Evolutionary conservation across 2,329 filamentous ascomycete genomes (phyloP).

Genomic region (Arthrobotrys entomopaga): DNA sequence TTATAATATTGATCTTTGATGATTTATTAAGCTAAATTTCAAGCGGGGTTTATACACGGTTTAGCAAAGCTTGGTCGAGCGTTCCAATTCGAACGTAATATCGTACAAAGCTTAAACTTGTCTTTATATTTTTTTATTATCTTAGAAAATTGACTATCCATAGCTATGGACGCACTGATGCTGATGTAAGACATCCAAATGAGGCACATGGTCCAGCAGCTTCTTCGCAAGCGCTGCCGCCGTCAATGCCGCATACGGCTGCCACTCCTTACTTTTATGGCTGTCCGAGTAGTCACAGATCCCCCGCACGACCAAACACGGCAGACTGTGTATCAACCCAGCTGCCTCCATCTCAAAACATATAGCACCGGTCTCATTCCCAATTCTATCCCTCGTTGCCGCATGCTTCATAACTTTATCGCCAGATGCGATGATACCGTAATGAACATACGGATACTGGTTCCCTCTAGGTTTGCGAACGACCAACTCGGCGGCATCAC

Average conservation of each 20-base stretch:
- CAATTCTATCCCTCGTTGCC: conserved; percentile 11
- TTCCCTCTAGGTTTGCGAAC: conserved; percentile 3
- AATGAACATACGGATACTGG: background rate
- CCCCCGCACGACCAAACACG: conserved; percentile 17
- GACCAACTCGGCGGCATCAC: conserved; percentile 12
- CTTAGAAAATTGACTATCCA: background rate
- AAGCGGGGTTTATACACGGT: background rate
- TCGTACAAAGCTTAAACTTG: background rate
- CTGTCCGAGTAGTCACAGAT: conserved; percentile 29
- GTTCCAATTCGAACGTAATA: background rate
- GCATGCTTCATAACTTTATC: conserved; percentile 18
- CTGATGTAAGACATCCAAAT: background rate
- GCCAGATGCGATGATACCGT: conserved; percentile 21
- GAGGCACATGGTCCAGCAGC: background rate
- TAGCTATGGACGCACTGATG: background rate
- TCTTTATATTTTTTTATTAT: background rate
- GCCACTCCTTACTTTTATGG: conserved; percentile 25
- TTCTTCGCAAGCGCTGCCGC: conserved; percentile 10
- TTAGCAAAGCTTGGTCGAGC: background rate
- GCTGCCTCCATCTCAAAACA: conserved; percentile 30
- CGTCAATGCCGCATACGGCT: conserved; percentile 13
- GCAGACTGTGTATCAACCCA: conserved; percentile 16
- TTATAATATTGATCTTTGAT: no score
- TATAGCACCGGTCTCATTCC: conserved; percentile 9
- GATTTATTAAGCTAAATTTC: background rate